A percentile compares a stretch with the other conserved stretches of the same genome.
phyloP scores from a whole-genome alignment of 257 asterid genomes.

The Petunia axillaris region DNA sequence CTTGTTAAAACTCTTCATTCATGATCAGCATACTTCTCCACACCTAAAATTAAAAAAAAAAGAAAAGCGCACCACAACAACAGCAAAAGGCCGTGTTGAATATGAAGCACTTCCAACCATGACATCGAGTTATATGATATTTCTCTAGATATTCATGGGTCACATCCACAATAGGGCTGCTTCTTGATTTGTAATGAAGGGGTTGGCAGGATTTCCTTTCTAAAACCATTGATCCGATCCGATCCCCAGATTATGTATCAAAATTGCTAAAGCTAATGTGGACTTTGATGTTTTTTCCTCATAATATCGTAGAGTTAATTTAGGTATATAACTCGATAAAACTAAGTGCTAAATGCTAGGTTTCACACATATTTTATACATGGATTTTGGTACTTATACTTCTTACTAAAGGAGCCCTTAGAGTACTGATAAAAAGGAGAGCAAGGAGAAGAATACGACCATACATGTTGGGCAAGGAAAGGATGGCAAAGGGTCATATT shows the following conservation, averaged over 20 bases:
- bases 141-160: background rate
- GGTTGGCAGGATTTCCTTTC: background rate
- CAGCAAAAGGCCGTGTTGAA: background rate
- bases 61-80: too few species aligned
- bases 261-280: background rate
- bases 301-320: background rate
- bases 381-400: too few species aligned
- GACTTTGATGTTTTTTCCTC: background rate
- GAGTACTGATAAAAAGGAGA: background rate
- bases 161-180: background rate
- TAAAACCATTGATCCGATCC: conserved; percentile 13
- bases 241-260: background rate
- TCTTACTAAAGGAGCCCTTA: background rate
- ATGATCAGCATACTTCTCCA: background rate
- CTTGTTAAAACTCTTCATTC: background rate
- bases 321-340: background rate
- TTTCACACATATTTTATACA: background rate
- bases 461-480: background rate
- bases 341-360: background rate
- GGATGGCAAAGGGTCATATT: background rate
- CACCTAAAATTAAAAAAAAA: too few species aligned
- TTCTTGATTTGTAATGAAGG: background rate
- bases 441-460: background rate
- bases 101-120: background rate
- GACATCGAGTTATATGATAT: background rate